Evolutionary conservation across 352 stramenopile genomes (phyloP).

Genomic region (Globisporangium cederbergense): DNA sequence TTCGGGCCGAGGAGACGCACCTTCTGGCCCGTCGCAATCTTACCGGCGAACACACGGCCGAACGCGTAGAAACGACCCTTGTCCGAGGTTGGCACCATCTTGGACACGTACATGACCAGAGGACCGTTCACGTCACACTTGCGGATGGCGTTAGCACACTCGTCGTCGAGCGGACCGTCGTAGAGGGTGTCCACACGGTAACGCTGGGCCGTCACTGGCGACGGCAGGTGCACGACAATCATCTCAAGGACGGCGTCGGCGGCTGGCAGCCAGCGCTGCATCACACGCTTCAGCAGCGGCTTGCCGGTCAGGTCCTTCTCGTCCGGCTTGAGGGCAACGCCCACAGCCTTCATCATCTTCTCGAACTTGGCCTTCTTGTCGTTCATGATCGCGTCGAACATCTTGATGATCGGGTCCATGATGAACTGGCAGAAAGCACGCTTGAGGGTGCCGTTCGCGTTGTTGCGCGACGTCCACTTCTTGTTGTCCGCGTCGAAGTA

Average conservation of each 20-base stretch:
- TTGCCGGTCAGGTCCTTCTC: slow-evolving; percentile 96
- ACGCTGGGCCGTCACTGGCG: slow-evolving; percentile 93
- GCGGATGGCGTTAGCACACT: slow-evolving; percentile 96
- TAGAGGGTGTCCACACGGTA: slow-evolving; percentile 99
- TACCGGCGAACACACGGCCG: slow-evolving; percentile 99
- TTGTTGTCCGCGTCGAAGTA: slow-evolving; percentile 95
- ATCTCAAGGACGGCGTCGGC: slow-evolving; percentile 99
- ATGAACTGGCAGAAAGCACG: slow-evolving; percentile 99
- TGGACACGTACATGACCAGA: slow-evolving; percentile 99
- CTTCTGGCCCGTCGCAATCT: slow-evolving; percentile 98
- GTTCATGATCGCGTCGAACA: slow-evolving; percentile 99
- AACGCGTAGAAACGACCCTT: slow-evolving; percentile 99
- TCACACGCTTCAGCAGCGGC: slow-evolving; percentile 96
- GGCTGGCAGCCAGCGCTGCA: slow-evolving; percentile 99
- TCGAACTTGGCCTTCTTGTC: slow-evolving; percentile 99
- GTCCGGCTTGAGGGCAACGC: slow-evolving; percentile 97
- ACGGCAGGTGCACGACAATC: slow-evolving; percentile 99
- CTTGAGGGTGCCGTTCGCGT: slow-evolving; percentile 92
- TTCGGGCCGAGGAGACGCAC: slow-evolving; percentile 99
- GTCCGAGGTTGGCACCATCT: slow-evolving; percentile 99
- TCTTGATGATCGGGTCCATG: slow-evolving; percentile 98
- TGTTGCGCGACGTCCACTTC: slow-evolving; percentile 96
- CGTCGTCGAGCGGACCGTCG: slow-evolving; percentile 97
- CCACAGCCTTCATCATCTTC: slow-evolving; percentile 96
- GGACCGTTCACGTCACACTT: slow-evolving; percentile 98